A percentile compares a stretch with the other conserved stretches of the same genome.
Conservation (phyloP, 1,284 basidiomycete genomes). For the Apiotrichum veenhuisii region DNA sequence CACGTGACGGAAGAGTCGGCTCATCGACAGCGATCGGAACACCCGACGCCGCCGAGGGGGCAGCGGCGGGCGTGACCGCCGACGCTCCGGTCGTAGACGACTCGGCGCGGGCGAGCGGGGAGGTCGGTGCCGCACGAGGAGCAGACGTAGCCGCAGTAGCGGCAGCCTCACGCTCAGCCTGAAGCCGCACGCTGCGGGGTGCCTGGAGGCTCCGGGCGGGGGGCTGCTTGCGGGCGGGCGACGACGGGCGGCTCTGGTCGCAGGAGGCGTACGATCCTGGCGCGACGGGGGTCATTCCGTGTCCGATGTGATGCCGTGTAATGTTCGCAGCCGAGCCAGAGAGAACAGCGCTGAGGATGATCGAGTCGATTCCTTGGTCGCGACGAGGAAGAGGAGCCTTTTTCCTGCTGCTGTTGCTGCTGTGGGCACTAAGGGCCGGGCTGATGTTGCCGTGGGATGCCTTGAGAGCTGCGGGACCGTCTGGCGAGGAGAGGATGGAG, state of each 20-base stretch:
- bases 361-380: constrained; percentile 37
- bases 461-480: constrained; percentile 16
- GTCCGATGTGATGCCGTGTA: constrained; percentile 47
- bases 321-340: constrained; percentile 42
- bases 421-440: not conserved
- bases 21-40: not conserved
- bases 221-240: constrained; percentile 25
- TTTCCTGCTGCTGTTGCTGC: constrained; percentile 15
- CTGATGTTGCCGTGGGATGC: not conserved
- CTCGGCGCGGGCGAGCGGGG: not conserved
- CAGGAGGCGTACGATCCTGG: constrained; percentile 43
- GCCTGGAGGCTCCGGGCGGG: constrained; percentile 37
- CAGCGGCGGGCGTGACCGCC: not conserved
- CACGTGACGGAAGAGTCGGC: not conserved
- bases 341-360: constrained; percentile 46
- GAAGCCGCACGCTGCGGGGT: constrained; percentile 40
- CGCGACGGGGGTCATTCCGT: constrained; percentile 35
- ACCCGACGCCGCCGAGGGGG: not conserved
- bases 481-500: constrained; percentile 33
- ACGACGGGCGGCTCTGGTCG: constrained; percentile 39
- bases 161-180: constrained; percentile 12
- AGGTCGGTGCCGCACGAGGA: not conserved
- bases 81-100: not conserved
- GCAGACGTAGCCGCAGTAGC: not conserved
- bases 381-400: constrained; percentile 10